Evolutionary conservation across 176 grass and related monocot genomes (phyloP).

Genomic region (Chloris gayana): DNA sequence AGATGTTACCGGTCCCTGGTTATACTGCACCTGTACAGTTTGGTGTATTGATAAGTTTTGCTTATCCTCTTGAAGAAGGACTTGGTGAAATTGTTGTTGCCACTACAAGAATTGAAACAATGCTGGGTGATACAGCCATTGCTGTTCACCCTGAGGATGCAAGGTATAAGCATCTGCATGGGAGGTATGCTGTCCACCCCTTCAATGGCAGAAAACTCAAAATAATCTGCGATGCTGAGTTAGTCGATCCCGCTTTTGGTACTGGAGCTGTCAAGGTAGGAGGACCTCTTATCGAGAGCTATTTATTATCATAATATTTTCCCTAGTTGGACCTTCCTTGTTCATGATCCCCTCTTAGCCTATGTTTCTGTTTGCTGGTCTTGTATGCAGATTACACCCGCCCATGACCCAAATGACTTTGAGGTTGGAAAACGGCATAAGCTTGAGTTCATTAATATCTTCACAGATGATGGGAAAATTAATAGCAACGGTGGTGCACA

Average conservation of each 20-base stretch:
- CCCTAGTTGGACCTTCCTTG: slow-evolving; percentile 1
- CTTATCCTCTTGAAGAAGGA: slow-evolving; percentile 81
- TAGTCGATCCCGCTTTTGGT: slow-evolving; percentile 82
- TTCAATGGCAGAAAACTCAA: slow-evolving; percentile 76
- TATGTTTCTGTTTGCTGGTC: slow-evolving; percentile 15
- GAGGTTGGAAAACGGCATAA: slow-evolving; percentile 92
- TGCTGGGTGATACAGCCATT: slow-evolving; percentile 89
- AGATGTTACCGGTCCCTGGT: slow-evolving; percentile 69
- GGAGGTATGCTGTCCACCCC: slow-evolving; percentile 76
- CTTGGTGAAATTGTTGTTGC: slow-evolving; percentile 86
- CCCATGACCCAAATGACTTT: slow-evolving; percentile 95
- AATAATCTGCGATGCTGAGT: slow-evolving; percentile 78
- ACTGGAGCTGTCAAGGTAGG: slow-evolving; percentile 93
- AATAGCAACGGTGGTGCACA: slow-evolving; percentile 71
- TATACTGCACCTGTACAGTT: slow-evolving; percentile 66
- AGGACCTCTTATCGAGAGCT: neutral
- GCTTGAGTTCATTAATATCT: slow-evolving; percentile 85
- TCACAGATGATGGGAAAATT: slow-evolving; percentile 90
- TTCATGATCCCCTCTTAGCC: neutral
- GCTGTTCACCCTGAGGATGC: slow-evolving; percentile 82
- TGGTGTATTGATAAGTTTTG: slow-evolving; percentile 88
- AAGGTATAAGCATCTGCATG: slow-evolving; percentile 80
- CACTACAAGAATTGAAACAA: slow-evolving; percentile 90
- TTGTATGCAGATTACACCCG: slow-evolving; percentile 78
- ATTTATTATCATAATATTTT: slow-evolving; percentile 11